Conservation (phyloP, 2,329 filamentous ascomycete genomes). For the Diaporthe ampelina region DNA sequence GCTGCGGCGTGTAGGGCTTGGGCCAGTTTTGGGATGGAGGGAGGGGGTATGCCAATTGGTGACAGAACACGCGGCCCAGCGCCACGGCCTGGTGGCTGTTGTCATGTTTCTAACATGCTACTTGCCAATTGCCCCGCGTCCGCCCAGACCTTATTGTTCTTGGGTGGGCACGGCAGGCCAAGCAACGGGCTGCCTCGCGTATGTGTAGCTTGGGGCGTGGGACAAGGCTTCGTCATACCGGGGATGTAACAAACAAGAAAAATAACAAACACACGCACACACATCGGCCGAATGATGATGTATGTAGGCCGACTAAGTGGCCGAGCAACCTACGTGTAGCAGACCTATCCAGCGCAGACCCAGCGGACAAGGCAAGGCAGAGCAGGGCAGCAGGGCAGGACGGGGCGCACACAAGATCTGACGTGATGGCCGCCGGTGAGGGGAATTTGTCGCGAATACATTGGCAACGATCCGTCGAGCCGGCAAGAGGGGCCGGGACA, state of each 20-base stretch:
- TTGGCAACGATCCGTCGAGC: constrained; percentile 27
- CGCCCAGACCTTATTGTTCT: background rate
- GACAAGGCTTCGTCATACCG: background rate
- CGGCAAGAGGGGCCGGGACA: constrained; percentile 30
- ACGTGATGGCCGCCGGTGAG: constrained; percentile 23
- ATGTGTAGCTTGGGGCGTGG: background rate
- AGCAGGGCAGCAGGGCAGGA: constrained; percentile 1
- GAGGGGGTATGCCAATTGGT: background rate
- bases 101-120: too few species aligned
- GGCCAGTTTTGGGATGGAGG: background rate
- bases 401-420: constrained; percentile 2
- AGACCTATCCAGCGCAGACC: background rate
- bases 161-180: background rate
- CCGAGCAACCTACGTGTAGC: background rate
- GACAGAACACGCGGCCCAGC: constrained; percentile 29
- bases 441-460: constrained; percentile 34
- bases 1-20: background rate
- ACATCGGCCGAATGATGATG: background rate
- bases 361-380: background rate
- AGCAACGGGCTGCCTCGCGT: constrained; percentile 19
- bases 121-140: background rate
- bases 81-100: background rate
- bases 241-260: constrained; percentile 4
- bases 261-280: background rate
- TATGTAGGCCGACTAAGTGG: background rate